phyloP scores from a whole-genome alignment of 2,329 filamentous ascomycete species.

The Corynespora cassiicola region DNA sequence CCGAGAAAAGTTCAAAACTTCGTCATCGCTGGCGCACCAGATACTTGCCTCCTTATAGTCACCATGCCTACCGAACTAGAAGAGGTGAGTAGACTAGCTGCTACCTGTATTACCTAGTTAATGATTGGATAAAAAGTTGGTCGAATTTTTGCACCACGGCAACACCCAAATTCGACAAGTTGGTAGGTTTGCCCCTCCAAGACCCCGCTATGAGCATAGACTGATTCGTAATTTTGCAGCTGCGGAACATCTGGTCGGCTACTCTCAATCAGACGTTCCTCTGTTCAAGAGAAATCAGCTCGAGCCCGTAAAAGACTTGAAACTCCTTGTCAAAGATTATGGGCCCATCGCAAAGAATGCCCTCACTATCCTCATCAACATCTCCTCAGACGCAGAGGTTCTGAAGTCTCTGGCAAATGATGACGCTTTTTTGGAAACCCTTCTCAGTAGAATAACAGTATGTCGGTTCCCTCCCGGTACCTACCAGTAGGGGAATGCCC shows the following conservation, averaged over 20 bases:
- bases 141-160: slow-evolving; percentile 90
- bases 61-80: slow-evolving; percentile 59
- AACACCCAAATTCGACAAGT: slow-evolving; percentile 89
- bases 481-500: neutral
- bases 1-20: slow-evolving; percentile 23
- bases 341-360: slow-evolving; percentile 92
- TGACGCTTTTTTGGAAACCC: slow-evolving; percentile 77
- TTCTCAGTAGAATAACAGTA: slow-evolving; percentile 77
- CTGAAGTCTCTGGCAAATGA: slow-evolving; percentile 76
- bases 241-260: slow-evolving; percentile 85
- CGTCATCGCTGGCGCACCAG: slow-evolving; percentile 26
- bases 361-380: slow-evolving; percentile 86
- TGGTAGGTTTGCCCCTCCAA: slow-evolving; percentile 55
- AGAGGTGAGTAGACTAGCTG: slow-evolving; percentile 46
- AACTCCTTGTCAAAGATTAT: slow-evolving; percentile 84
- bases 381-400: slow-evolving; percentile 78
- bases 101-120: neutral
- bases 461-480: slow-evolving; percentile 59
- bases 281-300: slow-evolving; percentile 86
- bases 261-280: slow-evolving; percentile 74
- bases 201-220: slow-evolving; percentile 24
- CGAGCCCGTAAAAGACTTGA: slow-evolving; percentile 83
- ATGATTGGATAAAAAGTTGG: slow-evolving; percentile 64
- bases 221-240: slow-evolving; percentile 57
- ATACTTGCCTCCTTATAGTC: slow-evolving; percentile 21